These are phyloP conservation scores for Powellomyces hirtus DNA, from an alignment of 192 early-diverging fungal species.

Conservation along the genomic window DNA sequence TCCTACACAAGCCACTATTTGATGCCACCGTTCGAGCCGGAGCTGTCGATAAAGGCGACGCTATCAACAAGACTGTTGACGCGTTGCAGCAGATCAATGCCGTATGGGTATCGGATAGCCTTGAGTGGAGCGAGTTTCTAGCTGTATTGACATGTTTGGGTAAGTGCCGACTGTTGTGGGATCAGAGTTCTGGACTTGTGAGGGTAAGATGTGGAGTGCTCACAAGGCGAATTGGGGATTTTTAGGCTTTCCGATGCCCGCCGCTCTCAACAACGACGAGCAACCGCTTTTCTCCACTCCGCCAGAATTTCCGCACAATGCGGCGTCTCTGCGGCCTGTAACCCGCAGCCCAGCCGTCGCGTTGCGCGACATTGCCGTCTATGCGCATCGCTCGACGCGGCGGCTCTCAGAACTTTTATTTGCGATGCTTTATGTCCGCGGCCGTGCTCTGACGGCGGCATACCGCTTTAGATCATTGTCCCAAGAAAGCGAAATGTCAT, in stretches of 20 bases:
- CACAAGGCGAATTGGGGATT: too few species aligned
- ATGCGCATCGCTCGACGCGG: conserved; percentile 8
- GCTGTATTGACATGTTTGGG: conserved; percentile 6
- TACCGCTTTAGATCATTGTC: not conserved
- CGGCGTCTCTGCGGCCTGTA: too few species aligned
- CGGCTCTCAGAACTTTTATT: conserved; percentile 12
- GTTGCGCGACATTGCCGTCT: not conserved
- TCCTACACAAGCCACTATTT: conserved; percentile 6
- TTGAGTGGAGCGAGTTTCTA: conserved; percentile 7
- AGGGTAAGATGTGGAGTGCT: too few species aligned
- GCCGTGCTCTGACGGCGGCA: not conserved
- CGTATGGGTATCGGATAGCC: not conserved
- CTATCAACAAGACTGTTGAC: not conserved
- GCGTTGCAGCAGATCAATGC: not conserved
- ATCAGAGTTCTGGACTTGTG: too few species aligned
- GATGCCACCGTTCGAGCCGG: conserved; percentile 2
- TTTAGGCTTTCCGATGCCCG: not conserved
- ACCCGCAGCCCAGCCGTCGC: too few species aligned
- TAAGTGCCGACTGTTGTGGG: not conserved
- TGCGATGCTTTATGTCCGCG: conserved; percentile 13
- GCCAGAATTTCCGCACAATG: too few species aligned
- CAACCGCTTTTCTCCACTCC: too few species aligned
- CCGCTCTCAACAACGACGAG: too few species aligned
- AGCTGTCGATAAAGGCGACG: not conserved
- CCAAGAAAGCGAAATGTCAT: not conserved